These are phyloP conservation scores for Brassica incana DNA, from an alignment of 345 rosid genomes.

Conservation along the genomic window DNA sequence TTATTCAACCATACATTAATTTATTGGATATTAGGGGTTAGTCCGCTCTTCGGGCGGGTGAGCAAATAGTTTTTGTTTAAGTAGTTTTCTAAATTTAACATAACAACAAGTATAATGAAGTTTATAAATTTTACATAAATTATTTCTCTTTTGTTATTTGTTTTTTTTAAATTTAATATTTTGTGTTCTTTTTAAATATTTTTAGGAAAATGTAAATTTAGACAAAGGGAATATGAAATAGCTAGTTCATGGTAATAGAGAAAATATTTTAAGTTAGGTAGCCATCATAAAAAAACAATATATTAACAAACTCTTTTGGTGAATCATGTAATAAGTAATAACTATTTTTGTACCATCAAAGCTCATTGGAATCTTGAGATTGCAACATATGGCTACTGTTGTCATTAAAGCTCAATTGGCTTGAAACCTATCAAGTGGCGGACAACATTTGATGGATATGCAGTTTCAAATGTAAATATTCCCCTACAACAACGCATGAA, in stretches of 20 bases:
- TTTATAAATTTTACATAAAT: background rate
- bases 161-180: too few relatives aligned
- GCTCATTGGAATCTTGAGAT: conserved; percentile 63
- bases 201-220: background rate
- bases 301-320: background rate
- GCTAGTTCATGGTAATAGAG: background rate
- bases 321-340: conserved; percentile 38
- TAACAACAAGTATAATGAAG: background rate
- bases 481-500: conserved; percentile 53
- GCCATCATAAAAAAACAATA: background rate
- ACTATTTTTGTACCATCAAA: conserved; percentile 43
- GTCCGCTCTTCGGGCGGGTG: too few relatives aligned
- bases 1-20: too few relatives aligned
- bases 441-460: conserved; percentile 44
- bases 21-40: too few relatives aligned
- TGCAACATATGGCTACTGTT: conserved; percentile 76
- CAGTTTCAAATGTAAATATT: conserved; percentile 42
- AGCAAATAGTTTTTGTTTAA: background rate
- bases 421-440: conserved; percentile 44
- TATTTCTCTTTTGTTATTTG: background rate
- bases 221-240: background rate
- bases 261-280: too few relatives aligned
- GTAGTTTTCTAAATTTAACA: background rate
- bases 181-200: too few relatives aligned
- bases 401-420: conserved; percentile 73